A percentile compares a stretch with the other conserved stretches of the same genome.
Conservation (phyloP, 768 basidiomycete species). For the Lentinula sp. region DNA sequence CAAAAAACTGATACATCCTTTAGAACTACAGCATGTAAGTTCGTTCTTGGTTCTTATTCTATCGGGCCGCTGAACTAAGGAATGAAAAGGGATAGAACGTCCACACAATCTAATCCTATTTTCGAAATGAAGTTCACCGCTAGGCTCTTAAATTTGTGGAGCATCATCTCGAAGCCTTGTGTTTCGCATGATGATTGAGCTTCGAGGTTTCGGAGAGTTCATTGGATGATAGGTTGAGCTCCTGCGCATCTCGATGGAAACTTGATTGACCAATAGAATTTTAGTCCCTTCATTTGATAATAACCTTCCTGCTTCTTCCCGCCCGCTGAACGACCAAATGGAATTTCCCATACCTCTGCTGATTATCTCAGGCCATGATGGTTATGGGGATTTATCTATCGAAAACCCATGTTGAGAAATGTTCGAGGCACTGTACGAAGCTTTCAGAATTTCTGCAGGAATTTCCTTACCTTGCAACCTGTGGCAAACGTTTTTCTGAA, state of each 20-base stretch:
- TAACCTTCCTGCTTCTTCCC: not conserved
- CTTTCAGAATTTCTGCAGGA: too few species aligned
- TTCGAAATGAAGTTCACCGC: not conserved
- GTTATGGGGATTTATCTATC: not conserved
- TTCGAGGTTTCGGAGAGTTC: not conserved
- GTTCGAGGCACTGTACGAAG: too few species aligned
- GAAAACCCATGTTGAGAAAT: not conserved
- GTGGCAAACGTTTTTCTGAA: not conserved
- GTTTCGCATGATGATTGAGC: conserved; percentile 5
- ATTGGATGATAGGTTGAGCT: not conserved
- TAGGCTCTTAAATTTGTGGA: not conserved
- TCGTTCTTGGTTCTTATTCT: not conserved
- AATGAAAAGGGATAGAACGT: not conserved
- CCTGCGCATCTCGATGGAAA: not conserved
- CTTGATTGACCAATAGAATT: not conserved
- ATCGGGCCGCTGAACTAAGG: not conserved
- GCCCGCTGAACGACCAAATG: not conserved
- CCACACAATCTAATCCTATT: not conserved
- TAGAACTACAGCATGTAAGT: too few species aligned
- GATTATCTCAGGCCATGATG: not conserved
- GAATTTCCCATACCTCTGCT: not conserved
- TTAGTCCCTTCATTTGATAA: not conserved
- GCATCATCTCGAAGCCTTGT: not conserved
- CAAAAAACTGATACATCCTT: not conserved
- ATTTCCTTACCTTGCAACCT: not conserved